These are phyloP conservation scores for Apiospora arundinis DNA, from an alignment of 2,329 filamentous ascomycete species.

Conservation along the genomic window DNA sequence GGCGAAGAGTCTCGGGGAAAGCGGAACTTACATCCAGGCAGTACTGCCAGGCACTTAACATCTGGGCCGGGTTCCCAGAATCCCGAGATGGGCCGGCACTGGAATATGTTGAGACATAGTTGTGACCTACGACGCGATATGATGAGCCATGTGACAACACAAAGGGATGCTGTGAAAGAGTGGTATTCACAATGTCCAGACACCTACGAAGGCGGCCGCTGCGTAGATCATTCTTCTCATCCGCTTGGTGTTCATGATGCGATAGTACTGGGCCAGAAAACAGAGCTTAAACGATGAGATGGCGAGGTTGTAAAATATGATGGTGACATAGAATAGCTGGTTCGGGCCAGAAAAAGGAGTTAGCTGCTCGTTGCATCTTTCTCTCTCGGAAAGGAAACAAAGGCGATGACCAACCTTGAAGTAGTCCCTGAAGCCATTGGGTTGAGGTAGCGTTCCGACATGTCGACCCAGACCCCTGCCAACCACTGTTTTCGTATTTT, in stretches of 20 bases:
- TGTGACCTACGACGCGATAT: background rate
- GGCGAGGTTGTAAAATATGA: conserved; percentile 6
- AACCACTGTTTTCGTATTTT: background rate
- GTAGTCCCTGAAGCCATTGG: background rate
- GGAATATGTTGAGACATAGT: background rate
- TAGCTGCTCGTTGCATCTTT: background rate
- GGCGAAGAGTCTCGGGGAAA: background rate
- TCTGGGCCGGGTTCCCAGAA: background rate
- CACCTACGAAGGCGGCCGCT: background rate
- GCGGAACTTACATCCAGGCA: background rate
- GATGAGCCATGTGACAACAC: background rate
- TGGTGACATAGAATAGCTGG: background rate
- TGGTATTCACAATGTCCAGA: background rate
- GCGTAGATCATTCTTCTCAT: background rate
- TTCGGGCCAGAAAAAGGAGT: background rate
- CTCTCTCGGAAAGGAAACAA: background rate
- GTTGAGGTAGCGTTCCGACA: conserved; percentile 3
- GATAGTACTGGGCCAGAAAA: conserved; percentile 14
- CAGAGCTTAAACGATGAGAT: conserved; percentile 2
- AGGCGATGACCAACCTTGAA: background rate
- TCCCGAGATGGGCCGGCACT: conserved; percentile 9
- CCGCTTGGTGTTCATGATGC: background rate
- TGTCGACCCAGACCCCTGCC: background rate
- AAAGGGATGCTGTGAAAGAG: background rate
- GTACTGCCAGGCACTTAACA: background rate